phyloP scores from a whole-genome alignment of 257 asterid species.

The Craterostigma plantagineum region DNA sequence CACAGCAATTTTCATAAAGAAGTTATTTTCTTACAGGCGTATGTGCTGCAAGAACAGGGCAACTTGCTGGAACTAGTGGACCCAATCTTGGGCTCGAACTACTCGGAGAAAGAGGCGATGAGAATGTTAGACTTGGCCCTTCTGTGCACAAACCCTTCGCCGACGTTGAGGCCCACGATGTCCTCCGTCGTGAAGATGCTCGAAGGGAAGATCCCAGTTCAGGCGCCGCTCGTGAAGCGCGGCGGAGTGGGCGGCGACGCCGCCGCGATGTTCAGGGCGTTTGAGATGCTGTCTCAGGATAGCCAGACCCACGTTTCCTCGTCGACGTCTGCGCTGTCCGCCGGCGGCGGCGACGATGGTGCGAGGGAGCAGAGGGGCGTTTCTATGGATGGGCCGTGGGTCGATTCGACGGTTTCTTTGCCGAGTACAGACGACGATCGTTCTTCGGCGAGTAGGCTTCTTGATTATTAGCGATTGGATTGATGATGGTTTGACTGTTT shows the following conservation, averaged over 20 bases:
- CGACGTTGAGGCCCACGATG: conserved; percentile 70
- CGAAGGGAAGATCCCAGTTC: conserved; percentile 54
- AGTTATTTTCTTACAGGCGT: too few relatives aligned
- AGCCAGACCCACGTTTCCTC: conserved; percentile 35
- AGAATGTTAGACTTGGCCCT: conserved; percentile 50
- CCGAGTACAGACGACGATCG: conserved; percentile 21
- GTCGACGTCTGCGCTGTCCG: conserved; percentile 23
- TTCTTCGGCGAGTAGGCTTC: conserved; percentile 14
- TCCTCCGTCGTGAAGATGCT: conserved; percentile 76
- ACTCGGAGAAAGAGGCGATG: conserved; percentile 40
- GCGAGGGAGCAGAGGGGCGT: conserved; percentile 21
- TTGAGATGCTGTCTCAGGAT: conserved; percentile 48
- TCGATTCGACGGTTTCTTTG: conserved; percentile 35
- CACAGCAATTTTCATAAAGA: too few relatives aligned
- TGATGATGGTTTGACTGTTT: too few relatives aligned
- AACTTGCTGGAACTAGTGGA: conserved; percentile 72
- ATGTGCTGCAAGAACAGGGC: conserved; percentile 76
- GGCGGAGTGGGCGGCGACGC: conserved; percentile 24
- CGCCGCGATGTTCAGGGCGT: conserved; percentile 37
- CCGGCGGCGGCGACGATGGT: too few relatives aligned
- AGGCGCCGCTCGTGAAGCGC: conserved; percentile 56
- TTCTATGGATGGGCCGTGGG: conserved; percentile 64
- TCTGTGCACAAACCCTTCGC: conserved; percentile 63
- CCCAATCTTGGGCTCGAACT: conserved; percentile 42
- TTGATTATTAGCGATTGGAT: too few relatives aligned